These are phyloP conservation scores for Candida frijolesensis DNA, from an alignment of 1,139 yeast genomes.

Conservation along the genomic window DNA sequence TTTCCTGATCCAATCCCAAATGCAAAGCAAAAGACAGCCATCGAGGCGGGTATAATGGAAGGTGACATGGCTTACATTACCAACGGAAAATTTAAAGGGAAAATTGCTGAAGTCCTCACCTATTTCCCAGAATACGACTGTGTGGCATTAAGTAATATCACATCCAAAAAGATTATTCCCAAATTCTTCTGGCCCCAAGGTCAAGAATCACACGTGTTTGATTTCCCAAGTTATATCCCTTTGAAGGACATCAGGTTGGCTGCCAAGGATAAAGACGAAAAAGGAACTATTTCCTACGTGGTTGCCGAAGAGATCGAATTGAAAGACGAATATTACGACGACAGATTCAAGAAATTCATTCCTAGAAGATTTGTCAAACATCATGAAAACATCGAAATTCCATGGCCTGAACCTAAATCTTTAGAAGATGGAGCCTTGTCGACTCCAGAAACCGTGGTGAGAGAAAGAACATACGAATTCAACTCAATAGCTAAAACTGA, in stretches of 20 bases:
- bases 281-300: slow-evolving; percentile 61
- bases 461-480: slow-evolving; percentile 75
- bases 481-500: slow-evolving; percentile 68
- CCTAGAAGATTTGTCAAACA: slow-evolving; percentile 76
- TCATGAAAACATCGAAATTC: slow-evolving; percentile 70
- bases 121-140: slow-evolving; percentile 36
- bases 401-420: slow-evolving; percentile 87
- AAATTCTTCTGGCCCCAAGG: slow-evolving; percentile 73
- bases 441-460: slow-evolving; percentile 61
- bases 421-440: slow-evolving; percentile 57
- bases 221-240: slow-evolving; percentile 62
- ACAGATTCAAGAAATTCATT: slow-evolving; percentile 69
- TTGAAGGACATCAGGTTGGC: slow-evolving; percentile 56
- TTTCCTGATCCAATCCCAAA: slow-evolving; percentile 24
- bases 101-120: slow-evolving; percentile 54
- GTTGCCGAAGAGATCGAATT: slow-evolving; percentile 77
- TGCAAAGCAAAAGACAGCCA: slow-evolving; percentile 28
- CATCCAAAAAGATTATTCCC: slow-evolving; percentile 51
- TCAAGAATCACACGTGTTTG: slow-evolving; percentile 71
- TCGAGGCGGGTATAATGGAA: slow-evolving; percentile 38
- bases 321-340: slow-evolving; percentile 71
- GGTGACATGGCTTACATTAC: slow-evolving; percentile 55
- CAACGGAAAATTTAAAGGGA: slow-evolving; percentile 72
- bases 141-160: slow-evolving; percentile 38
- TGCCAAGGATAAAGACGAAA: slow-evolving; percentile 67